Percentiles rank a stretch among this genome's conserved stretches.
Evolutionary conservation across 495 filamentous ascomycete species (phyloP).

Genomic region (Cercophora scortea): DNA sequence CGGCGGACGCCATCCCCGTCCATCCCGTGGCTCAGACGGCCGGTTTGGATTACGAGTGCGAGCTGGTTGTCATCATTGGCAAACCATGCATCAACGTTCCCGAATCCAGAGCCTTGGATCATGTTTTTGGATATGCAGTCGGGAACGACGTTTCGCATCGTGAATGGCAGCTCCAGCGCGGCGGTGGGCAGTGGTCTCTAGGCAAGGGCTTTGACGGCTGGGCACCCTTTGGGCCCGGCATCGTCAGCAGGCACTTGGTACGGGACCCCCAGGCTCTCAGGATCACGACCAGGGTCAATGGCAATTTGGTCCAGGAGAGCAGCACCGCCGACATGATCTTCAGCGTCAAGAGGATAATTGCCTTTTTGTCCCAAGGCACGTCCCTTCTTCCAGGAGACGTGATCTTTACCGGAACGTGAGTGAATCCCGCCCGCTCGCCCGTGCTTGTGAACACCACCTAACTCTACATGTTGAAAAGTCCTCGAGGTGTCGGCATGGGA

Average conservation of each 20-base stretch:
- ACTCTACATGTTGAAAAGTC: constrained; percentile 29
- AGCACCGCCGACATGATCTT: constrained; percentile 81
- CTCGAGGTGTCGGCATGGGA: constrained; percentile 74
- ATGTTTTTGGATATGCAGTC: constrained; percentile 73
- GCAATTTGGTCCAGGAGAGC: constrained; percentile 61
- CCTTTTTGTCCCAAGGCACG: constrained; percentile 68
- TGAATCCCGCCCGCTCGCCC: constrained; percentile 17
- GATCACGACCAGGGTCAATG: constrained; percentile 67
- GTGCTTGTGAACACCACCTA: not conserved
- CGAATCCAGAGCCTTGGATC: constrained; percentile 58
- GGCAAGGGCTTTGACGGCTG: constrained; percentile 86
- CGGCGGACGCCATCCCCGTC: constrained; percentile 61
- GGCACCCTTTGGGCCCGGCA: constrained; percentile 81
- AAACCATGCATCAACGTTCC: constrained; percentile 60
- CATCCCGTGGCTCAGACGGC: constrained; percentile 47
- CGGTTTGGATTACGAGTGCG: constrained; percentile 79
- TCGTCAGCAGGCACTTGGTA: constrained; percentile 61
- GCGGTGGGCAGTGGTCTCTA: constrained; percentile 72
- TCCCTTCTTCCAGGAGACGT: constrained; percentile 73
- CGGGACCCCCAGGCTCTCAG: constrained; percentile 58
- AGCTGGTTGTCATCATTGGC: constrained; percentile 72
- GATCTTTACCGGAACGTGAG: constrained; percentile 81
- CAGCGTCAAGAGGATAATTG: constrained; percentile 61
- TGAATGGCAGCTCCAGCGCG: constrained; percentile 73
- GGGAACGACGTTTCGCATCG: constrained; percentile 82